phyloP scores from a whole-genome alignment of 2,329 filamentous ascomycete genomes.

The Didymellaceae sp. region DNA sequence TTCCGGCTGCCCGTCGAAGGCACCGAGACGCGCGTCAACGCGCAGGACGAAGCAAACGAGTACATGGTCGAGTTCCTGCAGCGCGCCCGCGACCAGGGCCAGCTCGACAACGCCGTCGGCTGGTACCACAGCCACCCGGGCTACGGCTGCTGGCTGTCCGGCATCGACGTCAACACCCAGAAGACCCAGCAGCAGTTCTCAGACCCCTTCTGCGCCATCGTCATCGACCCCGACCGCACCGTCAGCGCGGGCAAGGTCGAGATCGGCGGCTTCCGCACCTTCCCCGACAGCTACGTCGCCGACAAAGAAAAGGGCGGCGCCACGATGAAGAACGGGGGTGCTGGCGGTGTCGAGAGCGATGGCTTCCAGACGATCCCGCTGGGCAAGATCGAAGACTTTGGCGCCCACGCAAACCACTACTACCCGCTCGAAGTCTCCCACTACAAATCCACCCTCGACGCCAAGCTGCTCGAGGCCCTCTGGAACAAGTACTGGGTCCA shows the following conservation, averaged over 20 bases:
- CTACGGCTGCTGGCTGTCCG: conserved; percentile 97
- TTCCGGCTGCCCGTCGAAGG: conserved; percentile 95
- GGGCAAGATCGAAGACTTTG: conserved; percentile 95
- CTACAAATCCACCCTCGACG: conserved; percentile 92
- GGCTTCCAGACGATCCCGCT: conserved; percentile 81
- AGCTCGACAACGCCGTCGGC: conserved; percentile 90
- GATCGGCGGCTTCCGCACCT: conserved; percentile 95
- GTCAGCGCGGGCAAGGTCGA: conserved; percentile 95
- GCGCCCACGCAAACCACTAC: conserved; percentile 87
- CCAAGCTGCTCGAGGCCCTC: conserved; percentile 81
- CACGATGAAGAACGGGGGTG: conserved; percentile 35
- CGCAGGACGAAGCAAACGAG: conserved; percentile 93
- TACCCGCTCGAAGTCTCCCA: conserved; percentile 91
- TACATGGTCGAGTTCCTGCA: conserved; percentile 90
- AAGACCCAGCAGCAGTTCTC: conserved; percentile 81
- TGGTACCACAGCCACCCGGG: conserved; percentile 99
- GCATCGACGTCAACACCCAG: conserved; percentile 93
- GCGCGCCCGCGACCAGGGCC: conserved; percentile 74
- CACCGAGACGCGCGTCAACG: conserved; percentile 98
- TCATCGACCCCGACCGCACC: conserved; percentile 95
- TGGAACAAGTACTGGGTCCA: conserved; percentile 99
- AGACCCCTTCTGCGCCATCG: conserved; percentile 93
- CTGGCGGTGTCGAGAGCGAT: conserved; percentile 57
- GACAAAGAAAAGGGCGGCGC: conserved; percentile 51
- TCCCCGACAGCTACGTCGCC: conserved; percentile 69